Conservation (phyloP, 345 rosid species). For the Combretum micranthum region DNA sequence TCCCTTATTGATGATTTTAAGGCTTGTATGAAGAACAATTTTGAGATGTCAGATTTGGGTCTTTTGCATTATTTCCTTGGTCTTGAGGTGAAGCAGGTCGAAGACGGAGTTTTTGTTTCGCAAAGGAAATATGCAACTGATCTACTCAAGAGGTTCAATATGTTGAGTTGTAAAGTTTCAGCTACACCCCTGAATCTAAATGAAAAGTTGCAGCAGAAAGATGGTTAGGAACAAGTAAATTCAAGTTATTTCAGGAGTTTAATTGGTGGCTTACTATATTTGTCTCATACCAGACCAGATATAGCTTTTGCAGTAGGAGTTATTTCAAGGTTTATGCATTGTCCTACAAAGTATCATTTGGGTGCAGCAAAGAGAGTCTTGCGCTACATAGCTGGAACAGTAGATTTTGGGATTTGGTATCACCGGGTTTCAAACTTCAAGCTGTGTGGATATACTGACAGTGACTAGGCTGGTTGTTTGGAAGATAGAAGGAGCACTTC, state of each 20-base stretch:
- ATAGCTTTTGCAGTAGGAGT: not conserved
- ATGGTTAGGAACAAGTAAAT: not conserved
- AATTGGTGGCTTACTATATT: slow-evolving; percentile 3
- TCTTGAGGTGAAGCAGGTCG: slow-evolving; percentile 1
- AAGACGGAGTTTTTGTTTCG: slow-evolving; percentile 2
- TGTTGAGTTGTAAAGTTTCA: not conserved
- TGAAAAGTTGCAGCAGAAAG: not conserved
- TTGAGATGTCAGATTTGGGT: slow-evolving; percentile 8
- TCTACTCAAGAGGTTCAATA: no score
- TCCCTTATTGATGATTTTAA: no score
- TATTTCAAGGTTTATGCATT: slow-evolving; percentile 6
- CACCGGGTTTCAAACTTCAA: not conserved
- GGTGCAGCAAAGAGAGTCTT: not conserved
- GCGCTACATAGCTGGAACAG: slow-evolving; percentile 2
- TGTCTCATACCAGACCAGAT: slow-evolving; percentile 5
- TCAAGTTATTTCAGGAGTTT: not conserved
- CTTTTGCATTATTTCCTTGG: slow-evolving; percentile 4
- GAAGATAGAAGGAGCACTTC: slow-evolving; percentile 10
- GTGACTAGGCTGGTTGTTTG: no score
- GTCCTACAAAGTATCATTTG: not conserved
- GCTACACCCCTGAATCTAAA: not conserved
- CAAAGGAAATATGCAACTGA: slow-evolving; percentile 9
- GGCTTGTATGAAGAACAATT: no score
- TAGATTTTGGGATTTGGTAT: not conserved
- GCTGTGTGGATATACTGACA: not conserved